Evolutionary conservation across 441 rosid species (phyloP), one percentile per base, ranked within the genome.

Genomic region (Caryocar brasiliense): DNA sequence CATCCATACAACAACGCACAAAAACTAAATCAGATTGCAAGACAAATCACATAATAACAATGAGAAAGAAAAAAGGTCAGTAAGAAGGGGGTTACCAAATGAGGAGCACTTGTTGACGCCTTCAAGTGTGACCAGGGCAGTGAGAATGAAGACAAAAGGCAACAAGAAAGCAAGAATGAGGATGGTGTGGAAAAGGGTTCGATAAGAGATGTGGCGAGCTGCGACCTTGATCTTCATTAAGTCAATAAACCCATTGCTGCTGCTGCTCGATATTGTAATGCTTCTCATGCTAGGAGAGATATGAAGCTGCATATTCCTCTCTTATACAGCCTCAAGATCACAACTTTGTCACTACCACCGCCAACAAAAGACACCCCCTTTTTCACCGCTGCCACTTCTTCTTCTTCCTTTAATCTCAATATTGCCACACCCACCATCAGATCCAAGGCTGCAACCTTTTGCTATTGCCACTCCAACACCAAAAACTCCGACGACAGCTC

Each of bases 101-200:
- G 99, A 93, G 79, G 99, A 93, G 83, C 99, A 93, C 74, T 93
- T 89, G 93, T 93, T 86, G 88, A 81, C 95, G 67, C 99, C 99
- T 84, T 93, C 99, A 47, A 93, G 97, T 74, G 99, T 89, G 59
- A 89, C 97, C 56, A 89, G 64, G 56, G 99, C 99, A 22, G 95
- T 93, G 36, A 93, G 81, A 66, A 89, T 93, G 82, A 93, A 93
- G 66, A 89, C 93, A 44, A 93, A 93, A 38, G 99, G 99, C 77
- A 93, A 85, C 72, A 89, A 67, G 73, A 93, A 89, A 51, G 99
- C 99, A 61, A 93, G 99, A 62, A 89, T 73, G 59, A 93, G 88
- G 60, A 93, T 80, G 42, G 95, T 80, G 51, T 93, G 97, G 51
- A 89, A 93, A 70, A 93, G 91, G 70, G 95, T 84, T 59, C 97